These are phyloP conservation scores for Crithidia fasciculata DNA, from an alignment of 208 protist species.

Conservation along the genomic window DNA sequence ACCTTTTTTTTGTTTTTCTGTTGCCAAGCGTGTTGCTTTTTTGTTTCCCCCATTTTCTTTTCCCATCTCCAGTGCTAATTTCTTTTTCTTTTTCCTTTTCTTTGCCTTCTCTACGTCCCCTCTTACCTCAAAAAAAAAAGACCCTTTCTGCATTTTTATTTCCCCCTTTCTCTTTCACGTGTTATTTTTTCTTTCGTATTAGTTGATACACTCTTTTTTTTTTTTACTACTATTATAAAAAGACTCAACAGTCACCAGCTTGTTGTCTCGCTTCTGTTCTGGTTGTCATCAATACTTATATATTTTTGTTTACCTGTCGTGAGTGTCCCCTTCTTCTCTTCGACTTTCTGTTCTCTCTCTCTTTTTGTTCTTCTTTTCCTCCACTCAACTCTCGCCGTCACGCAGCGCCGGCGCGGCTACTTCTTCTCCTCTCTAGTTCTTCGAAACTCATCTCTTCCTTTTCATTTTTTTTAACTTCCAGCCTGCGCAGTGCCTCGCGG, in stretches of 20 bases:
- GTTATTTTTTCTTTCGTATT: background rate
- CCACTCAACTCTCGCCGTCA: background rate
- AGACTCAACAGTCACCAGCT: background rate
- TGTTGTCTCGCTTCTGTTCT: slow-evolving; percentile 8
- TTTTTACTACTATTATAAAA: background rate
- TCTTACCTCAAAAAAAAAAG: too few relatives aligned
- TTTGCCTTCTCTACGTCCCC: too few relatives aligned
- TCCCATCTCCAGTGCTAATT: background rate
- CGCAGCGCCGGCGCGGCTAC: background rate
- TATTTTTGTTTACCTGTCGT: background rate
- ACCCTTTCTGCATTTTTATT: too few relatives aligned
- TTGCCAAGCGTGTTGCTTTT: background rate
- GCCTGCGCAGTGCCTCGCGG: too few relatives aligned
- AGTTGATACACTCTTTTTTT: background rate
- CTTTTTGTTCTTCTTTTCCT: slow-evolving; percentile 21
- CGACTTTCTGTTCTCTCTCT: background rate
- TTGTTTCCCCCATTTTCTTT: slow-evolving; percentile 11
- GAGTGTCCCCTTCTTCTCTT: background rate
- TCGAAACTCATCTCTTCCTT: too few relatives aligned
- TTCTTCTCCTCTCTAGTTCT: too few relatives aligned
- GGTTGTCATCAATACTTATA: background rate
- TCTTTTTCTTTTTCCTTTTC: too few relatives aligned
- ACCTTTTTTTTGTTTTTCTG: slow-evolving; percentile 14
- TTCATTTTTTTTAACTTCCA: too few relatives aligned
- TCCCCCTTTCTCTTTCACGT: too few relatives aligned